Evolutionary conservation across 345 rosid genomes (phyloP).

Genomic region (Erodium maritimum): DNA sequence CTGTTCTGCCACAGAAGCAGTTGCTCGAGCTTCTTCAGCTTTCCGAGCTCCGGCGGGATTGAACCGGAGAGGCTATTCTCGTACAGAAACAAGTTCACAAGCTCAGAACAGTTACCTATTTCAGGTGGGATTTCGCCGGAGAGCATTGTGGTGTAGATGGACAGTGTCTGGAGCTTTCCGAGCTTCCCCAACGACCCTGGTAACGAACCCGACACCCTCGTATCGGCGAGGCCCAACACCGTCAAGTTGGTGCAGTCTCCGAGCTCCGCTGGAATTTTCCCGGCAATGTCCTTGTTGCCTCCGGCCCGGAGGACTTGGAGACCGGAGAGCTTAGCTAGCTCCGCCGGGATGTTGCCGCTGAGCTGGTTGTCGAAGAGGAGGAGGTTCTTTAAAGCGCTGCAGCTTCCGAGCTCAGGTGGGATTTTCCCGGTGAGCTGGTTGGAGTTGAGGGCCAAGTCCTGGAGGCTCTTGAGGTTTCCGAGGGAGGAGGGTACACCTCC

Average conservation of each 20-base stretch:
- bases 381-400: conserved; percentile 40
- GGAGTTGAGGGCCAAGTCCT: conserved; percentile 47
- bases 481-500: conserved; percentile 66
- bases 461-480: conserved; percentile 48
- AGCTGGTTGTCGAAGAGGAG: conserved; percentile 75
- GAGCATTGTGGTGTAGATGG: conserved; percentile 59
- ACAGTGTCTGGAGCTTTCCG: conserved; percentile 60
- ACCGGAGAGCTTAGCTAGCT: conserved; percentile 50
- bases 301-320: conserved; percentile 65
- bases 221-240: conserved; percentile 81
- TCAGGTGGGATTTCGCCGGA: conserved; percentile 76
- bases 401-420: conserved; percentile 56
- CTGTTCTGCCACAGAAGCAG: conserved; percentile 85
- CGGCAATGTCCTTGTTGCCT: conserved; percentile 77
- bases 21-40: conserved; percentile 67
- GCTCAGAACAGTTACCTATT: conserved; percentile 72
- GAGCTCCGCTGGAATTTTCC: conserved; percentile 82
- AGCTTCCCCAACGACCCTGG: conserved; percentile 69
- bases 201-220: conserved; percentile 75
- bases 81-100: conserved; percentile 70
- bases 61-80: conserved; percentile 85
- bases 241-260: conserved; percentile 74
- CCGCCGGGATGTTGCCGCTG: conserved; percentile 54
- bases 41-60: conserved; percentile 49
- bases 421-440: conserved; percentile 73